Conservation (phyloP, 2,329 filamentous ascomycete genomes). For the Colletotrichum sp. region DNA sequence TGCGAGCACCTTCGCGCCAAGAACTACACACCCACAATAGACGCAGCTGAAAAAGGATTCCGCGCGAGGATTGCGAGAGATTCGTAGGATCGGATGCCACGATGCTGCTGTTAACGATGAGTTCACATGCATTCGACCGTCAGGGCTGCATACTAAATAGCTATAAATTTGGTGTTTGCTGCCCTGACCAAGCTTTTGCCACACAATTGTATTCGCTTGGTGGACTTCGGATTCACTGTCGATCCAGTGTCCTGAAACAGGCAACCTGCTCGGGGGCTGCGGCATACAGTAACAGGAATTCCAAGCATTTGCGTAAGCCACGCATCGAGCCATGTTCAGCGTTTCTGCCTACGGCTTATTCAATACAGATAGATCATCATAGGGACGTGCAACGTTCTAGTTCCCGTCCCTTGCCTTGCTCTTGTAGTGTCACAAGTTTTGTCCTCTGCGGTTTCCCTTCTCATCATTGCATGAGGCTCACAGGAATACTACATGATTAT, state of each 20-base stretch:
- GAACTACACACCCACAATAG: neutral
- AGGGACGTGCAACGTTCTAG: fast-evolving
- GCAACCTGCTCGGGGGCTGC: no score
- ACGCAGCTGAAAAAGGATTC: neutral
- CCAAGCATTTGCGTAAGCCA: neutral
- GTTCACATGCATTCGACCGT: neutral
- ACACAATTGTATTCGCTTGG: neutral
- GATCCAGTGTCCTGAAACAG: neutral
- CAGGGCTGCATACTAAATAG: fast-evolving
- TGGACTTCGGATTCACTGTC: no score
- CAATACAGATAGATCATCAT: fast-evolving
- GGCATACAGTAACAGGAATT: neutral
- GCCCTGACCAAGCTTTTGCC: neutral
- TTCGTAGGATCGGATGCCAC: fast-evolving
- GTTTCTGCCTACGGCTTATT: neutral
- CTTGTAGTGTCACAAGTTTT: neutral
- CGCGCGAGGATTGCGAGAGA: neutral
- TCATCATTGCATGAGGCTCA: neutral
- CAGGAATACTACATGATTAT: no score
- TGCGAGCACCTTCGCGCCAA: neutral
- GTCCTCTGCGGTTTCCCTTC: neutral
- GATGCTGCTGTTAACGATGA: fast-evolving
- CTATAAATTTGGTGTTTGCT: neutral
- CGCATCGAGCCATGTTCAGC: neutral
- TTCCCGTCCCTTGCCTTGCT: neutral